Percentiles rank a stretch among this genome's conserved stretches.
These are phyloP conservation scores for Thalia dealbata DNA, from an alignment of 176 grass and related monocot genomes.

Conservation along the genomic window DNA sequence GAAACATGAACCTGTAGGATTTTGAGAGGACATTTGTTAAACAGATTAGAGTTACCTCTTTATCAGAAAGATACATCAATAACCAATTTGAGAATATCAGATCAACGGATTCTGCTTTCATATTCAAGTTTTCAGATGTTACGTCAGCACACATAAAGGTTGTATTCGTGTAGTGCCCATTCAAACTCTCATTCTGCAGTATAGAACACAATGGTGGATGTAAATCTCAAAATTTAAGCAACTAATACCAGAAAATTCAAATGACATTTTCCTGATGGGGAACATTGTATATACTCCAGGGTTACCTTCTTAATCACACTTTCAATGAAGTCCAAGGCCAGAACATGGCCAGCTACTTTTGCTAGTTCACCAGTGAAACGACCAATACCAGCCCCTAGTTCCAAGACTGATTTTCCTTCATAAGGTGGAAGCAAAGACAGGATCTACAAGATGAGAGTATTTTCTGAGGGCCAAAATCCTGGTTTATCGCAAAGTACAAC, in stretches of 20 bases:
- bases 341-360: constrained; percentile 69
- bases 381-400: constrained; percentile 92
- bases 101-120: constrained; percentile 74
- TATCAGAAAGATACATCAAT: constrained; percentile 92
- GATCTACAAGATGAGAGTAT: constrained; percentile 38
- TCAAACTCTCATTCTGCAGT: constrained; percentile 85
- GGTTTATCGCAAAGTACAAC: not conserved
- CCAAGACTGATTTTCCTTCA: constrained; percentile 65
- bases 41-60: constrained; percentile 65
- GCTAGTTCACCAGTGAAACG: constrained; percentile 89
- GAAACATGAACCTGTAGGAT: not conserved
- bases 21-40: not conserved
- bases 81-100: constrained; percentile 98
- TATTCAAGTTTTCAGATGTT: constrained; percentile 48
- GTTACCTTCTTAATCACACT: constrained; percentile 91
- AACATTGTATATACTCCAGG: not conserved
- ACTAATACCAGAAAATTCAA: not conserved
- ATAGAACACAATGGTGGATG: constrained; percentile 4
- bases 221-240: not conserved
- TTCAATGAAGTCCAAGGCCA: constrained; percentile 98
- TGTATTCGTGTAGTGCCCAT: constrained; percentile 73
- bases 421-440: constrained; percentile 73
- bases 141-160: constrained; percentile 90
- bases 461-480: not conserved
- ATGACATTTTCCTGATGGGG: not conserved